Evolutionary conservation across 495 filamentous ascomycete species (phyloP).

Genomic region (Aspergillus affinis): DNA sequence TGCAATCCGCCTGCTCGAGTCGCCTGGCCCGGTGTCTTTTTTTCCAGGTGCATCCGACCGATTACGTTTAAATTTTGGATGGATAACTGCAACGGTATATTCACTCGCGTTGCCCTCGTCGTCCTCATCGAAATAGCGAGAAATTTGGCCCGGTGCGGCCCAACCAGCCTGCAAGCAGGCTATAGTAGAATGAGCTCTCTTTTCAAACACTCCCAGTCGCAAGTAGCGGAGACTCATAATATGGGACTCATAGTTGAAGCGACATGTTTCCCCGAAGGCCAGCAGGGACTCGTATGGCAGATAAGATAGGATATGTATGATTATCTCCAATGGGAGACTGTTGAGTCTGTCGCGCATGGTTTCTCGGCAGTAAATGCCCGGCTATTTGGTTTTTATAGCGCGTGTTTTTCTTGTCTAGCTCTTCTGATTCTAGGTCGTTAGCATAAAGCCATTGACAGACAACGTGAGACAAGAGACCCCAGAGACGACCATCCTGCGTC

Average conservation of each 20-base stretch:
- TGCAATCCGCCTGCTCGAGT: conserved; percentile 2
- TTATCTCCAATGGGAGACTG: conserved; percentile 33
- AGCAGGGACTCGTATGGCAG: conserved; percentile 33
- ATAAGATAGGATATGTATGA: conserved; percentile 34
- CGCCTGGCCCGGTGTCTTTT: background rate
- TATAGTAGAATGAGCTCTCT: conserved; percentile 30
- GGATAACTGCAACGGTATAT: conserved; percentile 23
- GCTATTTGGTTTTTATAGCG: background rate
- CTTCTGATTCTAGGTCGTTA: background rate
- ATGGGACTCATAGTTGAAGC: conserved; percentile 28
- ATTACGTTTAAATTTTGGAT: conserved; percentile 7
- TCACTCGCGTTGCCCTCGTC: conserved; percentile 4
- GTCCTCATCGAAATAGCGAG: background rate
- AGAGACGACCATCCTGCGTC: background rate
- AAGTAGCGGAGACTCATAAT: conserved; percentile 26
- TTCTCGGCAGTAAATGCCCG: background rate
- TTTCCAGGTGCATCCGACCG: background rate
- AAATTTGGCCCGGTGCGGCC: conserved; percentile 21
- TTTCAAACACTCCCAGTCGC: conserved; percentile 36
- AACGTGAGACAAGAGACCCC: background rate
- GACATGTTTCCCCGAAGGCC: conserved; percentile 35
- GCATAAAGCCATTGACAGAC: conserved; percentile 4
- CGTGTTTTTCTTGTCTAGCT: background rate
- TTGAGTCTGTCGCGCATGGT: conserved; percentile 20
- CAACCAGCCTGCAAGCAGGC: conserved; percentile 34